Base-by-base conservation (phyloP, 2,329 filamentous ascomycete genomes). In the Elsinoe necatrix region DNA sequence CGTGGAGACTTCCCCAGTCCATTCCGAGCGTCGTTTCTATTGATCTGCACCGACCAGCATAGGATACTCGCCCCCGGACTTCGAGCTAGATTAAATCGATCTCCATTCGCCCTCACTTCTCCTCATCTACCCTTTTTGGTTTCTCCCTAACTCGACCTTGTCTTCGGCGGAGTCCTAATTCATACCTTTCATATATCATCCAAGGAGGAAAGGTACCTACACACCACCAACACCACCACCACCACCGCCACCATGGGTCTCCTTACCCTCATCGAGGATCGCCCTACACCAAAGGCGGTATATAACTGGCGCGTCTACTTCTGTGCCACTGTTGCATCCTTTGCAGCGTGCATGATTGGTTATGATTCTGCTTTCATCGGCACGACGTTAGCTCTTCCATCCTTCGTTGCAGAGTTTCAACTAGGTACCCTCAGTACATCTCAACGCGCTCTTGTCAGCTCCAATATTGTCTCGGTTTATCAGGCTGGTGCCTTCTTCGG, bases 401-500 rank as follows among this genome's bases (percentile, higher is more conserved):
- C 86, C 0, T 91, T 91, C 70, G 76, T 75, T 43, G 65, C 75
- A 1, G 87, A 91, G 66, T 92, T 92, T 68, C 64, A 74, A 12
- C 84, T 90, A 63, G 72, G 68, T 1, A 64, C 70, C 1, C 79
- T 84, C 71, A 69, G 67, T 3, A 55, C 67, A 0, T 56, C 64
- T 2, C 66, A 79, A n/a, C 72, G 83, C 23, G 78, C 82, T 27
- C 70, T 86, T 3, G 73, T 86, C 48, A 84, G 82, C 65, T 76
- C 84, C 21, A 92, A 91, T 68, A 89, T 91, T 60, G 87, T 90
- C 54, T 89, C 85, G 23, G 80, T 86, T 55, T 91, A 89, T 72
- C 88, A 92, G 70, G 88, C 87, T 8, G 87, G 87, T 58, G 87
- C 87, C 59, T 91, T 93, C 73, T 91, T 92, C 63, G 88, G 88